Base-by-base conservation (phyloP, 169 alveolate genomes). In the Theileria annulata region DNA sequence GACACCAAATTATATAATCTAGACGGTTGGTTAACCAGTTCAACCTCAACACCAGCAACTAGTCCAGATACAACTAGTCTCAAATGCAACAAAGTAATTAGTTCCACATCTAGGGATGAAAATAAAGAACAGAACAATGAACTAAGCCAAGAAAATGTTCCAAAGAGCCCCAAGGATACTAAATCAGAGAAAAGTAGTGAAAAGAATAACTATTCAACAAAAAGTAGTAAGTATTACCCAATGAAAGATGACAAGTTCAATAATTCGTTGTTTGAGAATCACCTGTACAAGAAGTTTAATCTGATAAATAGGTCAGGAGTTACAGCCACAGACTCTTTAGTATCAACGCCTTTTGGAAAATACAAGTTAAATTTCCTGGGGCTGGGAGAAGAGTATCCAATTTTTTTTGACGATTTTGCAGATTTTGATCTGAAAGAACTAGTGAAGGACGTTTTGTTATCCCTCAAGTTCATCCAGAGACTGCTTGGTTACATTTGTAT, bases 391-490 rank as follows among this genome's bases (percentile, higher is more conserved):
- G 64, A 68, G 8, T 67, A 75, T 27, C 60, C 86, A 0, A 48
- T 75, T 23, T 82, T 82, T 54, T 71, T 79, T 17, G 89, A 82
- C 21, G 85, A 82, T 71, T 27, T 68, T 12, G 67, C 60, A 1
- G 89, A 75, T 48, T 49, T 79, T 15, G 75, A 82, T 58, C 60
- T 75, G 42, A 76, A 58, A 59, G 89, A 82, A 13, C 31, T 82
- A 1, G 75, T 82, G 27, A 77, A 75, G 80, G 27, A 49, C n/a
- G 69, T 31, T n/a, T 28, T 69, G 63, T 19, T 23, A 12, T 19
- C 58, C 9, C 35, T 51, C 63, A 75, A 58, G 69, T 60, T n/a
- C 64, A 66, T 27, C 3, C 89, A 82, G 47, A 42, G 31, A 5
- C 31, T 68, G 15, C 70, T 82, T 56, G 89, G 89, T n/a, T 59